Base-by-base conservation (phyloP, 768 basidiomycete species). In the Jaapia argillacea region DNA sequence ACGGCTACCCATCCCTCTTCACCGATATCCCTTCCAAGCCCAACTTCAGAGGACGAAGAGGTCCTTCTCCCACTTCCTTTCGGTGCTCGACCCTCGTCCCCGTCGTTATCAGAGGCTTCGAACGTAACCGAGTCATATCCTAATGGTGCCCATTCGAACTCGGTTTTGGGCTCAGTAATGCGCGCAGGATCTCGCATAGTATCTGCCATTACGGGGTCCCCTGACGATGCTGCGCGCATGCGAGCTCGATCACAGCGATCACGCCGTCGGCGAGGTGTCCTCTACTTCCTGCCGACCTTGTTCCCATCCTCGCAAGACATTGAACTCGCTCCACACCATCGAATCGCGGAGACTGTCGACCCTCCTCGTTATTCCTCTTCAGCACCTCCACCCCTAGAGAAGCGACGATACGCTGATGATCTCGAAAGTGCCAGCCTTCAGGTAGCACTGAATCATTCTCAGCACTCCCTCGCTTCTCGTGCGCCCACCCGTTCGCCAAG, bases 201-300 rank as follows among this genome's bases (percentile, higher is more conserved):
- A 33, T 67, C 69, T 21, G 69, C 71, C 23, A 58, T 81, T 43
- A 61, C 72, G 6, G 62, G 64, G 25, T 57, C 58, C n/a, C 62
- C 59, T 16, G 42, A 53, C 36, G 61, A 63, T 24, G 60, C 65
- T 16, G 49, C 59, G 3, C 67, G 71, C 1, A 68, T 74, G 23
- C 70, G 73, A 1, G 54, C 71, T 36, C 71, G 74, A 38, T 59
- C 66, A 37, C 62, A 74, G 44, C 66, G 74, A 7, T 45, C 49
- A 31, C 48, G 45, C 65, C 67, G 45, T 58, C 71, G 72, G 39
- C 72, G 78, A 31, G 79, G 82, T 25, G 75, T 85, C 31, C 61
- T 88, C 40, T 88, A 85, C 63, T 87, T 88, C 69, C 70, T 90
- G 40, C 87, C 87, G 18, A 83, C 85, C 25, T 79, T 86, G 52